A percentile compares a stretch with the other conserved stretches of the same genome.
phyloP scores from a whole-genome alignment of 148 eudicot species.

The Arctostaphylos glauca region DNA sequence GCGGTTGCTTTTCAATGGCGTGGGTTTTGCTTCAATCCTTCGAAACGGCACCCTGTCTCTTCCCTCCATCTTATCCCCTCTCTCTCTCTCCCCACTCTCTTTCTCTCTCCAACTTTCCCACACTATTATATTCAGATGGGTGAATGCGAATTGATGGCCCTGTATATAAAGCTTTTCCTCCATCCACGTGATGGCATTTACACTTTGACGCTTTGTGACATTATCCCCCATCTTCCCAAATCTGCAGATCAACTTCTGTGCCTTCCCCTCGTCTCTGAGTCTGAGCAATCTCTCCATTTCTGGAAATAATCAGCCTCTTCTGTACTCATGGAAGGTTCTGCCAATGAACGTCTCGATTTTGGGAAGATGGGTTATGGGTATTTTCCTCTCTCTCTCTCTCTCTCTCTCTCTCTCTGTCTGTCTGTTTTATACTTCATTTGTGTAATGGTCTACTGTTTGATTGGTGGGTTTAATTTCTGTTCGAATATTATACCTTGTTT shows the following conservation, averaged over 20 bases:
- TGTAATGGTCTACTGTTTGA: not conserved
- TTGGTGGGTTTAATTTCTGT: constrained; percentile 8
- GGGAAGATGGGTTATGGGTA: constrained; percentile 99
- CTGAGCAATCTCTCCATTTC: not conserved
- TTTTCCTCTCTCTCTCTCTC: not conserved
- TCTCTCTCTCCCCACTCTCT: not conserved
- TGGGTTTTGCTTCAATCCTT: constrained; percentile 5
- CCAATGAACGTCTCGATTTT: constrained; percentile 78
- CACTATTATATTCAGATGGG: not conserved
- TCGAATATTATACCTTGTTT: not conserved
- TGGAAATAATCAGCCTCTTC: not conserved
- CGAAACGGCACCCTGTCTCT: not conserved
- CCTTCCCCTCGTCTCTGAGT: not conserved
- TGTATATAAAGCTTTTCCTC: constrained; percentile 6
- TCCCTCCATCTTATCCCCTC: not conserved
- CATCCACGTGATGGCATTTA: constrained; percentile 22
- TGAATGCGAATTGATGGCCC: constrained; percentile 1
- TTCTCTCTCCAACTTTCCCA: not conserved
- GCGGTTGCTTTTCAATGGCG: not conserved
- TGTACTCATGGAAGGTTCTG: constrained; percentile 57
- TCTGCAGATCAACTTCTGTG: constrained; percentile 8
- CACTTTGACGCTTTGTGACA: constrained; percentile 6
- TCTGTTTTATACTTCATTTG: not conserved
- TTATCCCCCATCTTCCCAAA: constrained; percentile 26
- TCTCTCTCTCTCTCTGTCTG: not conserved